These are phyloP conservation scores for Rhizopogon sp. DNA, from an alignment of 768 basidiomycete species.

Conservation along the genomic window DNA sequence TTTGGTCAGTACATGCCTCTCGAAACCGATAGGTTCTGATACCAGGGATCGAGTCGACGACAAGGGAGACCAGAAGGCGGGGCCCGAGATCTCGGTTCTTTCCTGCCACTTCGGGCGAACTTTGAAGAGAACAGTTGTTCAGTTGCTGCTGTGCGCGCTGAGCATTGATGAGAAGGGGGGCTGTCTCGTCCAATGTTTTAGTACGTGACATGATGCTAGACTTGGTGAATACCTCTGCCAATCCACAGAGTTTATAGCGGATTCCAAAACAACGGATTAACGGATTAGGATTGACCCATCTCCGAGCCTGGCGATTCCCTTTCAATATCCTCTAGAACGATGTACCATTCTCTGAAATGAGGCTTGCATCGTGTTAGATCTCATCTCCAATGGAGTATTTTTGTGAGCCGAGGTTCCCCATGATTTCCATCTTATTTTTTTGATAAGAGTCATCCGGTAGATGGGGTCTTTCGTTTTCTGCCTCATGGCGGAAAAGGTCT, in stretches of 20 bases:
- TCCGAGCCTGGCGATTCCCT: not conserved
- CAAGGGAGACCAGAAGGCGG: slow-evolving; percentile 40
- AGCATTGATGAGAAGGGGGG: slow-evolving; percentile 21
- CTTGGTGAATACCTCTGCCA: not conserved
- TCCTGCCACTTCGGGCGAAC: slow-evolving; percentile 26
- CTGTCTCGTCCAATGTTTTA: slow-evolving; percentile 22
- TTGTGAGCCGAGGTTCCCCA: not conserved
- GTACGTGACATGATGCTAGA: slow-evolving; percentile 11
- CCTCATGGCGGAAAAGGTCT: slow-evolving; percentile 47
- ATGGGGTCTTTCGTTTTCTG: slow-evolving; percentile 8
- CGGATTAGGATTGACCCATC: slow-evolving; percentile 6
- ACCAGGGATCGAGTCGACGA: slow-evolving; percentile 59
- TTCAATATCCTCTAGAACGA: slow-evolving; percentile 7
- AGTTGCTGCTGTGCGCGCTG: slow-evolving; percentile 5
- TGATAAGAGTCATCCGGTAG: slow-evolving; percentile 7
- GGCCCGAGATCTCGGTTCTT: slow-evolving; percentile 14
- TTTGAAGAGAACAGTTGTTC: slow-evolving; percentile 7
- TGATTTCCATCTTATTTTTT: slow-evolving; percentile 3
- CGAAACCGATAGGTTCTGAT: slow-evolving; percentile 1
- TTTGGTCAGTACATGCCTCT: not conserved
- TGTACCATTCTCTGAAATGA: slow-evolving; percentile 12
- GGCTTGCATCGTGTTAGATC: slow-evolving; percentile 27
- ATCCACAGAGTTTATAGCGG: slow-evolving; percentile 12
- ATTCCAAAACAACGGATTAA: slow-evolving; percentile 7
- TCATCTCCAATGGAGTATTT: slow-evolving; percentile 1